Evolutionary conservation across 306 rosid species (phyloP), one percentile per base, ranked within the genome.

Genomic region (Vigna hirtella): DNA sequence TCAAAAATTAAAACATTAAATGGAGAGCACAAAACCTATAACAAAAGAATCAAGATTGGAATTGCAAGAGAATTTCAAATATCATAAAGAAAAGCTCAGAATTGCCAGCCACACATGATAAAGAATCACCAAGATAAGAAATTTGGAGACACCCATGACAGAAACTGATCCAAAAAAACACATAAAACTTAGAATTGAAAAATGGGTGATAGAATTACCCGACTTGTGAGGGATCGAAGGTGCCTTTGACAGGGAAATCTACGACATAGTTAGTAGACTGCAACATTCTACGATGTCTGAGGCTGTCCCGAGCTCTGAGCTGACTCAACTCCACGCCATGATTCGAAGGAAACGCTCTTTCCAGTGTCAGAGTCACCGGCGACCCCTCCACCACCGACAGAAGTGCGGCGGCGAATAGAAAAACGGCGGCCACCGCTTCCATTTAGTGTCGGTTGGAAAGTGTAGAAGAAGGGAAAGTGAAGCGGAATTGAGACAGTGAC

Each of bases 291-390:
- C 88, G 87, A 83, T 93, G 98, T 76, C 99, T 81, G 53, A 82
- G 64, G 66, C 67, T 58, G 78, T 95, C 99, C 63, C 90, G 50
- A 3, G 83, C 86, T 67, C 79, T 90, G 70, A 95, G 94, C 55
- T 87, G 79, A 76, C 85, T 79, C 88, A 91, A 42, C 26, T 91
- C 89, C 22, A 90, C 84, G 13, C 87, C 85, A 14, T 88, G 86
- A 77, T 83, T 86, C 1, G 83, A 16, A 52, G 97, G 98, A 72
- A 91, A 91, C n/a, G 91, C 91, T 80, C 98, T 86, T 80, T 95
- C 96, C 45, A 95, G 88, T 49, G 71, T 58, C 48, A 95, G 77
- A 15, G 86, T 81, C 14, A 86, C 70, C 83, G 91, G 93, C 34
- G 90, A 86, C 5, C 66, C 80, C 30, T 69, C 63, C 0, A 64